These are phyloP conservation scores for Harrya chromipes DNA, from an alignment of 768 basidiomycete species.

Conservation along the genomic window DNA sequence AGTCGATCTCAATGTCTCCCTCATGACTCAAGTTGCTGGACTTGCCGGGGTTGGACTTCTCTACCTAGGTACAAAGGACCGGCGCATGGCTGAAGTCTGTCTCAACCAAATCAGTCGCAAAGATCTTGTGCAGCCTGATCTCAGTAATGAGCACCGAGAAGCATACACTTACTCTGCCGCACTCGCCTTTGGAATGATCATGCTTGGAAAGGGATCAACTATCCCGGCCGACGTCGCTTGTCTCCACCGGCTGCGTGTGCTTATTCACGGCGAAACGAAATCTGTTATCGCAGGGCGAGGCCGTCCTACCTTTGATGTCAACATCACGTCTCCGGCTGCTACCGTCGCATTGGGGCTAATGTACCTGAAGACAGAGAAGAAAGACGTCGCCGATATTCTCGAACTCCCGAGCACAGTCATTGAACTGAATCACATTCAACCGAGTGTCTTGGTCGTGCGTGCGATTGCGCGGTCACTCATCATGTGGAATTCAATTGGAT, in stretches of 20 bases:
- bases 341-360: conserved; percentile 88
- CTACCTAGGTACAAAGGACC: conserved; percentile 83
- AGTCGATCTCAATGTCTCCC: conserved; percentile 86
- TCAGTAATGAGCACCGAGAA: conserved; percentile 87
- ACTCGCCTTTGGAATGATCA: conserved; percentile 93
- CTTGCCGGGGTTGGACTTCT: conserved; percentile 85
- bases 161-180: conserved; percentile 88
- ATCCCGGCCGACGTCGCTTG: conserved; percentile 75
- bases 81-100: conserved; percentile 92
- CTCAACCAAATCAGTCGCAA: conserved; percentile 77
- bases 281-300: conserved; percentile 35
- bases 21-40: conserved; percentile 88
- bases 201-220: conserved; percentile 82
- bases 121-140: conserved; percentile 76
- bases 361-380: conserved; percentile 83
- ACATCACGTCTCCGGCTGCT: conserved; percentile 89
- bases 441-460: conserved; percentile 81
- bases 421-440: conserved; percentile 81
- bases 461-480: conserved; percentile 76
- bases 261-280: conserved; percentile 72
- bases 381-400: conserved; percentile 84
- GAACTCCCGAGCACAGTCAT: conserved; percentile 78
- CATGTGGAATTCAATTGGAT: conserved; percentile 77
- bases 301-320: conserved; percentile 69
- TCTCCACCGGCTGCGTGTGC: conserved; percentile 63